Conservation (phyloP, 78 protist species). For the Mastigamoeba balamuthi region DNA sequence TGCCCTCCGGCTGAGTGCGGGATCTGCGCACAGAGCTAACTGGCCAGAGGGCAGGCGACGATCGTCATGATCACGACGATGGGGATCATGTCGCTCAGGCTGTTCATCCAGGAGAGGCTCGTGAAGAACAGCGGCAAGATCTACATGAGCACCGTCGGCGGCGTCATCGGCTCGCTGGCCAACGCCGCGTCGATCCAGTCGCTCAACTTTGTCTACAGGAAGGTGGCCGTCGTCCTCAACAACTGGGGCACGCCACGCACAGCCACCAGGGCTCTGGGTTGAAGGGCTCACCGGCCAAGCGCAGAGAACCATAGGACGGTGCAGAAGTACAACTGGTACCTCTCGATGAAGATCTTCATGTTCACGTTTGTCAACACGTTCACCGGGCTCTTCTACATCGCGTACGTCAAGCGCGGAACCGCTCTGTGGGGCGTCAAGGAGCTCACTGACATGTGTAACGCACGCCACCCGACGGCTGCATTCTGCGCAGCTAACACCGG, state of each 20-base stretch:
- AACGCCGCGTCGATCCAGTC: neutral
- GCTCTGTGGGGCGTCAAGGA: neutral
- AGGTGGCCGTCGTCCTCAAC: neutral
- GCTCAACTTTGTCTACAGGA: slow-evolving; percentile 1
- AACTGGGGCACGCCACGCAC: slow-evolving; percentile 44
- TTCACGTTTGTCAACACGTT: slow-evolving; percentile 54
- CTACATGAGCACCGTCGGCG: neutral
- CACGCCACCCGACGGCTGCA: neutral
- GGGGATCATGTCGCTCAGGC: neutral
- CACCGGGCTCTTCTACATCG: slow-evolving; percentile 30
- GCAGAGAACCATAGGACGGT: slow-evolving; percentile 50
- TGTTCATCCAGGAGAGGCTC: too few relatives aligned
- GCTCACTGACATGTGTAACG: neutral
- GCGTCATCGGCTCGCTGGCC: neutral
- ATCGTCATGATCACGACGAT: neutral
- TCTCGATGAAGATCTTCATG: slow-evolving; percentile 21
- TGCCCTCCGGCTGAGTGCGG: too few relatives aligned
- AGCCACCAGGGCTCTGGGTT: neutral
- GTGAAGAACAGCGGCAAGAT: too few relatives aligned
- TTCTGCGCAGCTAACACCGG: neutral
- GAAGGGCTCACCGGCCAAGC: neutral
- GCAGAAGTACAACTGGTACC: slow-evolving; percentile 7
- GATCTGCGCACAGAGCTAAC: too few relatives aligned
- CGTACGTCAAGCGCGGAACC: slow-evolving; percentile 18
- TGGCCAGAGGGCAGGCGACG: too few relatives aligned